phyloP scores from a whole-genome alignment of 1,284 basidiomycete genomes.

The Ganoderma multipileum region DNA sequence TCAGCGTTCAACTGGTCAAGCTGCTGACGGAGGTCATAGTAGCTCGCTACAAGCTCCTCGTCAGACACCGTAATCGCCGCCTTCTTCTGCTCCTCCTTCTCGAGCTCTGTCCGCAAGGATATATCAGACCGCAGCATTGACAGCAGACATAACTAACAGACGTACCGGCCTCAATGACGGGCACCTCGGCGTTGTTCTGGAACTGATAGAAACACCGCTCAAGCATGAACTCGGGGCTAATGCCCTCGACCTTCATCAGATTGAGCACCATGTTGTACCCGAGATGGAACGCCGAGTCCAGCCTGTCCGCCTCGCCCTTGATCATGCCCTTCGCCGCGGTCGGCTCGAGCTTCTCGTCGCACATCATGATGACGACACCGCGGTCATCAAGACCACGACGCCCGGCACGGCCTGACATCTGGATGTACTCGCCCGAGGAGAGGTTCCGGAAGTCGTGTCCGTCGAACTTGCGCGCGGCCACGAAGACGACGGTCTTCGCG shows the following conservation, averaged over 20 bases:
- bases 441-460: constrained; percentile 94
- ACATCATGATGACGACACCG: constrained; percentile 99
- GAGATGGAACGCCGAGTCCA: constrained; percentile 98
- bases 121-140: not conserved
- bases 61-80: constrained; percentile 79
- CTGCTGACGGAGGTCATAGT: constrained; percentile 92
- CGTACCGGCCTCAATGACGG: constrained; percentile 85
- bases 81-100: constrained; percentile 75
- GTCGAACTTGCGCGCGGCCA: constrained; percentile 94
- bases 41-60: constrained; percentile 86
- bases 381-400: constrained; percentile 97
- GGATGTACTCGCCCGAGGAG: constrained; percentile 93
- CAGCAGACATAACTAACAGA: constrained; percentile 11
- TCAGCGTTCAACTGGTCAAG: constrained; percentile 89
- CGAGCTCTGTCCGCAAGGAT: constrained; percentile 62
- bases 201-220: constrained; percentile 99
- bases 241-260: constrained; percentile 97
- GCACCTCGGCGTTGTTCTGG: constrained; percentile 92
- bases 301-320: constrained; percentile 96
- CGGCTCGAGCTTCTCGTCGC: constrained; percentile 97
- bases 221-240: constrained; percentile 99
- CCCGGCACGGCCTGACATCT: constrained; percentile 99
- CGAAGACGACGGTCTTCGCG: constrained; percentile 99
- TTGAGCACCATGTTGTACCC: constrained; percentile 99
- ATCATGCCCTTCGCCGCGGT: constrained; percentile 95